Conservation (phyloP, 2,329 filamentous ascomycete species). For the Plenodomus tracheiphilus region DNA sequence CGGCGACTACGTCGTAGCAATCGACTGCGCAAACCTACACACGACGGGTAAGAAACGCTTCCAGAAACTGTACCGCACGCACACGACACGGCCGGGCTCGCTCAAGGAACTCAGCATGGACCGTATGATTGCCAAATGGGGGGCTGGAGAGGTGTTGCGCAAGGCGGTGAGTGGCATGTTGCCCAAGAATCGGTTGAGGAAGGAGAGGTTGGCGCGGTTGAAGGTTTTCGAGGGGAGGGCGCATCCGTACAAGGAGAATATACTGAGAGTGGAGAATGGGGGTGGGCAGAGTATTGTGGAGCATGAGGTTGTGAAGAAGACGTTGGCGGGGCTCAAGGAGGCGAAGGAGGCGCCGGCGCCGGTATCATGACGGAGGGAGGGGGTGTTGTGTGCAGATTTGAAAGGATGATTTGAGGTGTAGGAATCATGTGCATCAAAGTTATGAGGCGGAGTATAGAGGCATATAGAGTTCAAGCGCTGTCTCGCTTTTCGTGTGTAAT, state of each 20-base stretch:
- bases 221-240: conserved; percentile 94
- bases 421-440: neutral
- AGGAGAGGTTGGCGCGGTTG: conserved; percentile 81
- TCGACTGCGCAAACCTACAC: conserved; percentile 82
- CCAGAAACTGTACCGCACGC: conserved; percentile 95
- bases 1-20: conserved; percentile 97
- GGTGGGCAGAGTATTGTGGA: conserved; percentile 40
- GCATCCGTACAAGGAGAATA: conserved; percentile 89
- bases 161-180: conserved; percentile 96
- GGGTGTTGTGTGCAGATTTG: neutral
- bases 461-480: neutral
- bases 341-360: conserved; percentile 19
- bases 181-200: conserved; percentile 91
- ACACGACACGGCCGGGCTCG: conserved; percentile 86
- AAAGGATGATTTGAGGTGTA: neutral
- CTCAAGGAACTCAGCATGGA: conserved; percentile 93
- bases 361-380: conserved; percentile 19
- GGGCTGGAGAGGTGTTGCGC: conserved; percentile 86
- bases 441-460: neutral
- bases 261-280: conserved; percentile 67
- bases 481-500: neutral
- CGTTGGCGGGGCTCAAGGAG: conserved; percentile 25
- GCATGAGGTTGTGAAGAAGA: conserved; percentile 44
- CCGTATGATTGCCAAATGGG: conserved; percentile 88
- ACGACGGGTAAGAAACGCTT: conserved; percentile 89